These are phyloP conservation scores for Fusarium poae DNA, from an alignment of 2,329 filamentous ascomycete species.

Conservation along the genomic window DNA sequence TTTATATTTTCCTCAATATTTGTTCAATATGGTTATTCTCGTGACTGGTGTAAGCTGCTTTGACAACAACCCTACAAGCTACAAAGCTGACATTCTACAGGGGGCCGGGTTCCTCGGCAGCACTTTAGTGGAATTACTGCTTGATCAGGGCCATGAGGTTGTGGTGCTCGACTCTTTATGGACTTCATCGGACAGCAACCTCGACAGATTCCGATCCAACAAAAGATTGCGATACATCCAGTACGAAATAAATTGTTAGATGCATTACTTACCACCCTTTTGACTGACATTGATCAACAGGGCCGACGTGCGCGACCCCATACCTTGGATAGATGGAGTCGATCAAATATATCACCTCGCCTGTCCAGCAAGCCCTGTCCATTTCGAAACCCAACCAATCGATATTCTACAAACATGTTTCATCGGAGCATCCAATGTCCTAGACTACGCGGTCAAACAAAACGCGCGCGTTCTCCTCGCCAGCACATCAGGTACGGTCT, in stretches of 20 bases:
- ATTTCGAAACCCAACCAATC: conserved; percentile 37
- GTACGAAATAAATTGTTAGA: background rate
- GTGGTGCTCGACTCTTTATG: conserved; percentile 39
- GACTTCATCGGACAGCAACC: conserved; percentile 33
- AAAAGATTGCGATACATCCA: conserved; percentile 30
- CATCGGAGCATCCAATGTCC: conserved; percentile 29
- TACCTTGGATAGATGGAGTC: conserved; percentile 29
- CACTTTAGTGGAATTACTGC: conserved; percentile 34
- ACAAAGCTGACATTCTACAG: conserved; percentile 8
- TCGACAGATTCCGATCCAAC: conserved; percentile 18
- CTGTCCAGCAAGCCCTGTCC: conserved; percentile 34
- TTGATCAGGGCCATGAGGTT: conserved; percentile 29
- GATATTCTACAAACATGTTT: conserved; percentile 44
- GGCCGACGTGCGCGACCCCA: conserved; percentile 33
- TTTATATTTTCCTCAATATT: too few relatives aligned
- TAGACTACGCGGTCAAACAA: conserved; percentile 36
- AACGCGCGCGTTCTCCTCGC: conserved; percentile 36
- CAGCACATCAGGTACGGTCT: conserved; percentile 33
- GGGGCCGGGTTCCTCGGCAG: conserved; percentile 41
- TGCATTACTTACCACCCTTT: accelerated
- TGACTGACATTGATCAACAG: background rate
- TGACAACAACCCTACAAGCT: accelerated
- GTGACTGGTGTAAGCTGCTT: conserved; percentile 34
- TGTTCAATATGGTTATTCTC: conserved; percentile 21
- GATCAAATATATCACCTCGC: conserved; percentile 43